A percentile compares a stretch with the other conserved stretches of the same genome.
Evolutionary conservation across 2,329 filamentous ascomycete genomes (phyloP).

Genomic region (Arthrobotrys sinensis): DNA sequence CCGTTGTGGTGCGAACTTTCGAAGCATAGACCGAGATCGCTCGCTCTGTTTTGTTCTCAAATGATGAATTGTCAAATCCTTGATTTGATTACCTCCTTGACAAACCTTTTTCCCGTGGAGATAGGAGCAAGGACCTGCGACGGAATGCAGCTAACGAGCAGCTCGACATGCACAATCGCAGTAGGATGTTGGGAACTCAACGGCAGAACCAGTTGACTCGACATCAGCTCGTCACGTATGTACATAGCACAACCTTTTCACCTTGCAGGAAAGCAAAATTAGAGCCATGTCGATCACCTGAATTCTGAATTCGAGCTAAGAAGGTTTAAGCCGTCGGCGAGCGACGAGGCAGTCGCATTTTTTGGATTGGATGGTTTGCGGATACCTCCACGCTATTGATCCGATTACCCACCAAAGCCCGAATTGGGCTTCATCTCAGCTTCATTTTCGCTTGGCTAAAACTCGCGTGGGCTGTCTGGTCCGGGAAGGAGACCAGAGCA

Average conservation of each 20-base stretch:
- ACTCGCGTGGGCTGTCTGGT: slow-evolving; percentile 52
- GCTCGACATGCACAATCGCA: slow-evolving; percentile 17
- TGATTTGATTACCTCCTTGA: slow-evolving; percentile 16
- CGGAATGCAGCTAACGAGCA: slow-evolving; percentile 17
- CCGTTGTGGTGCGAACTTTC: slow-evolving; percentile 30
- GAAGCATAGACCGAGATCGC: slow-evolving; percentile 31
- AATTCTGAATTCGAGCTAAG: slow-evolving; percentile 28
- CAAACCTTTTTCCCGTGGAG: slow-evolving; percentile 13
- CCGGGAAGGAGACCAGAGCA: slow-evolving; percentile 50
- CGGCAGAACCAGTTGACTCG: slow-evolving; percentile 23
- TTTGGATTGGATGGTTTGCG: slow-evolving; percentile 42
- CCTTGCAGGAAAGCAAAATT: slow-evolving; percentile 56
- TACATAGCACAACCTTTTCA: slow-evolving; percentile 55
- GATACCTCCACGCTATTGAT: slow-evolving; percentile 51
- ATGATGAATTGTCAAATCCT: slow-evolving; percentile 35
- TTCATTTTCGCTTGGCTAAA: slow-evolving; percentile 51
- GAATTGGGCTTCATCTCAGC: slow-evolving; percentile 37
- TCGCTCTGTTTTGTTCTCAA: slow-evolving; percentile 5
- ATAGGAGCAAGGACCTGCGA: slow-evolving; percentile 22
- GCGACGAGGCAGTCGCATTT: slow-evolving; percentile 25
- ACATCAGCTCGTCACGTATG: slow-evolving; percentile 21
- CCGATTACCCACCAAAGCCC: slow-evolving; percentile 45
- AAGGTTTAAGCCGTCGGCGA: slow-evolving; percentile 48
- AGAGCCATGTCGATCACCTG: slow-evolving; percentile 55
- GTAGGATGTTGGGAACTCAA: slow-evolving; percentile 29